These are phyloP conservation scores for Ophiocordyceps unilateralis DNA, from an alignment of 2,329 filamentous ascomycete species.

Conservation along the genomic window DNA sequence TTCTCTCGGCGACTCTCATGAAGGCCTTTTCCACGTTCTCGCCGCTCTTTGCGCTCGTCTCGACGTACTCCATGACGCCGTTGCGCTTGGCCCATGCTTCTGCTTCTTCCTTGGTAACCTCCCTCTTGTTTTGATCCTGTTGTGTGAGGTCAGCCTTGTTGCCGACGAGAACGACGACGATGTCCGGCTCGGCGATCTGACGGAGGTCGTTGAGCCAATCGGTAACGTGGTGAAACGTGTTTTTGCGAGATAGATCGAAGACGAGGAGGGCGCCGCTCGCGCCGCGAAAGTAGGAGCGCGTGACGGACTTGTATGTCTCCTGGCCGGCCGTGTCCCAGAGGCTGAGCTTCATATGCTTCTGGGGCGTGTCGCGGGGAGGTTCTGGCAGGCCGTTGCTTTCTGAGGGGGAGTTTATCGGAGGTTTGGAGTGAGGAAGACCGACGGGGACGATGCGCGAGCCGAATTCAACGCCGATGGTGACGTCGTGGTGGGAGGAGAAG, in stretches of 20 bases:
- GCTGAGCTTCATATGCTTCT: constrained; percentile 80
- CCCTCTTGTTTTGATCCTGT: constrained; percentile 43
- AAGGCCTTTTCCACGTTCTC: constrained; percentile 91
- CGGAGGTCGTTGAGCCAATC: constrained; percentile 89
- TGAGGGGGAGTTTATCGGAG: constrained; percentile 5
- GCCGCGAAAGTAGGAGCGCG: constrained; percentile 82
- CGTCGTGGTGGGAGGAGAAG: constrained; percentile 87
- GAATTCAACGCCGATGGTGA: constrained; percentile 94
- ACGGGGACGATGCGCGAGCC: constrained; percentile 85
- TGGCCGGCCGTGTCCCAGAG: constrained; percentile 95
- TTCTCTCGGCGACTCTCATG: constrained; percentile 80
- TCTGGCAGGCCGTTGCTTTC: constrained; percentile 28
- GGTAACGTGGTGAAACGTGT: constrained; percentile 75
- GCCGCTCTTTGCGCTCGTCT: constrained; percentile 90
- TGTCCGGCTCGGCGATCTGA: constrained; percentile 88
- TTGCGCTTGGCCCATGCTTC: constrained; percentile 78
- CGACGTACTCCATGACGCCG: constrained; percentile 81
- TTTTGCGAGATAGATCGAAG: constrained; percentile 77
- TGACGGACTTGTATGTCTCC: constrained; percentile 95
- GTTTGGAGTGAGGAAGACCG: constrained; percentile 54
- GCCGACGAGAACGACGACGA: constrained; percentile 84
- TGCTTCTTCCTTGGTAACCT: constrained; percentile 70
- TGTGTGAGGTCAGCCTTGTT: constrained; percentile 80
- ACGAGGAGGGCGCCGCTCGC: constrained; percentile 59
- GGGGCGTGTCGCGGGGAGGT: constrained; percentile 29